These are phyloP conservation scores for Fragaria iinumae DNA, from an alignment of 306 rosid species.

Conservation along the genomic window DNA sequence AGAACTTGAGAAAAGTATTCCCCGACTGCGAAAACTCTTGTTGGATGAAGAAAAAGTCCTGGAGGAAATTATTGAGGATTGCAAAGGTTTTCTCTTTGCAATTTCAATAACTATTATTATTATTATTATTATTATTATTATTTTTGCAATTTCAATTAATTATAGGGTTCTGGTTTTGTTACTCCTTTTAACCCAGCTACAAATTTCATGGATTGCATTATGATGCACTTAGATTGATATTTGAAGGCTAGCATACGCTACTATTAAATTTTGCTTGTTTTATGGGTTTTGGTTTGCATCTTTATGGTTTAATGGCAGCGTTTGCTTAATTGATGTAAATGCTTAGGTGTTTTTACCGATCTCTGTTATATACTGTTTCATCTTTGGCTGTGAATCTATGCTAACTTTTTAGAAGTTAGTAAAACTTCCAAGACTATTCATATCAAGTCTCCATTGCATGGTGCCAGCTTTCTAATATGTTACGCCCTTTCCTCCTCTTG, in stretches of 20 bases:
- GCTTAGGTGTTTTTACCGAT: not conserved
- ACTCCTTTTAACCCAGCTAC: not conserved
- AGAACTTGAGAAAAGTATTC: constrained; percentile 64
- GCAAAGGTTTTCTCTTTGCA: constrained; percentile 53
- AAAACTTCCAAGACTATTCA: not conserved
- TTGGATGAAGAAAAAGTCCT: constrained; percentile 69
- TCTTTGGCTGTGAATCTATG: not conserved
- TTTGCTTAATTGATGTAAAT: not conserved
- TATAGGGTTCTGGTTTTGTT: not conserved
- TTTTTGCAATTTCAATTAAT: not conserved
- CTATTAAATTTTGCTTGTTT: no score
- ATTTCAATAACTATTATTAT: not conserved
- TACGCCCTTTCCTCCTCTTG: constrained; percentile 23
- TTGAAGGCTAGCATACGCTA: no score
- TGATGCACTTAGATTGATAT: no score
- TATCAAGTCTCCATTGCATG: not conserved
- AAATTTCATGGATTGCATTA: no score
- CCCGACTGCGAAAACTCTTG: constrained; percentile 65
- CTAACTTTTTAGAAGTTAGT: no score
- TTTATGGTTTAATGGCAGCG: no score
- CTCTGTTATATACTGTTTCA: not conserved
- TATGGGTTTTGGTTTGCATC: no score
- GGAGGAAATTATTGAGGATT: constrained; percentile 71
- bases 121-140: no score
- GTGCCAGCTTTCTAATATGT: not conserved